Evolutionary conservation across 2,329 filamentous ascomycete genomes (phyloP).

Genomic region (Didymella segeticola): DNA sequence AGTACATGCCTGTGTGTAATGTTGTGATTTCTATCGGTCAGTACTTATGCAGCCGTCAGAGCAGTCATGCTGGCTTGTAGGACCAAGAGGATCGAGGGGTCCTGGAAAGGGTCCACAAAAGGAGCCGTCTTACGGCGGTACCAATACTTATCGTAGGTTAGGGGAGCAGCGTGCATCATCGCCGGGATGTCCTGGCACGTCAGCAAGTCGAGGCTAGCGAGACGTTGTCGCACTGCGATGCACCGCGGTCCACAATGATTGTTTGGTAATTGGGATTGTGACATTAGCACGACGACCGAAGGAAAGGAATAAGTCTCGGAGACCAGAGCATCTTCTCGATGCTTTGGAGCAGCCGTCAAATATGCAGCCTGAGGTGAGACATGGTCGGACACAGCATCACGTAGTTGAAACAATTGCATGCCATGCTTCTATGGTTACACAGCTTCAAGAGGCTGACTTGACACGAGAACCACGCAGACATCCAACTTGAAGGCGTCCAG

Average conservation of each 20-base stretch:
- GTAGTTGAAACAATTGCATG: conserved; percentile 33
- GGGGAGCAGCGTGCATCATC: conserved; percentile 9
- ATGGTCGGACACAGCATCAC: conserved; percentile 26
- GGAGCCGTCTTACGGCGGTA: conserved; percentile 14
- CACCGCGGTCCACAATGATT: not conserved
- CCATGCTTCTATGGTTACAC: conserved; percentile 28
- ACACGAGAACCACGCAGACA: conserved; percentile 21
- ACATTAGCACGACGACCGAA: conserved; percentile 1
- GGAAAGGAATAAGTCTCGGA: not conserved
- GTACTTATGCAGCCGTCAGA: conserved; percentile 10
- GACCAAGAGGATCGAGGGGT: conserved; percentile 1
- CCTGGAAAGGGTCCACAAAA: conserved; percentile 13
- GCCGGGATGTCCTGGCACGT: conserved; percentile 12
- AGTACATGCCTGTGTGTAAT: not conserved
- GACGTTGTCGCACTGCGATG: conserved; percentile 4
- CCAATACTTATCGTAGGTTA: conserved; percentile 11
- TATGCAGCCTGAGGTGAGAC: conserved; percentile 22
- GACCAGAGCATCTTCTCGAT: not conserved
- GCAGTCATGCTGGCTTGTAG: conserved; percentile 13
- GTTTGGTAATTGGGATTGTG: not conserved
- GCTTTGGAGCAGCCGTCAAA: conserved; percentile 8
- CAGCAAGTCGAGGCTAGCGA: conserved; percentile 1
- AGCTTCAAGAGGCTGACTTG: conserved; percentile 18
- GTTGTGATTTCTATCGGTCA: conserved; percentile 12
- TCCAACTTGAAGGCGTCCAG: conserved; percentile 9